Conservation (phyloP, 345 rosid genomes). For the Lagerstroemia speciosa region DNA sequence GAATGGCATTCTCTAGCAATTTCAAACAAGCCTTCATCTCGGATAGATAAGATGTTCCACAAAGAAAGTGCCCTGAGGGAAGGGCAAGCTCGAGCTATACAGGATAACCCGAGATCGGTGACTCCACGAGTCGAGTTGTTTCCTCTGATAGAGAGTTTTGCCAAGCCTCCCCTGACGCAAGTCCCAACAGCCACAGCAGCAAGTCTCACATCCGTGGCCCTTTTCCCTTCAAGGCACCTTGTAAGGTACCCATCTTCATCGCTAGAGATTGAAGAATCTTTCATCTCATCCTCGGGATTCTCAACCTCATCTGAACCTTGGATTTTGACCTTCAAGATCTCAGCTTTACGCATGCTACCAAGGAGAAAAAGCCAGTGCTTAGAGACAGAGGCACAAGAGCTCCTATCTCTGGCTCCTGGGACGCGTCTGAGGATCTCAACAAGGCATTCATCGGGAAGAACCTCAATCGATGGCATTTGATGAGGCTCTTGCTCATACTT, state of each 20-base stretch:
- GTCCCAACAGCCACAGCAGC: slow-evolving; percentile 68
- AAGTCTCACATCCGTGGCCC: slow-evolving; percentile 62
- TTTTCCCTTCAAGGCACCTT: slow-evolving; percentile 65
- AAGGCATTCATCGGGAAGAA: slow-evolving; percentile 74
- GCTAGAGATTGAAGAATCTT: slow-evolving; percentile 14
- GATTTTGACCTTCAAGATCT: slow-evolving; percentile 18
- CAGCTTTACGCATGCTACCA: slow-evolving; percentile 44
- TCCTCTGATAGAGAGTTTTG: slow-evolving; percentile 63
- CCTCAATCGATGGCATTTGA: slow-evolving; percentile 33
- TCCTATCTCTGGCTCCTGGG: slow-evolving; percentile 41
- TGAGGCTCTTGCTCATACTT: slow-evolving; percentile 22
- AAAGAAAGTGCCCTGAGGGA: slow-evolving; percentile 53
- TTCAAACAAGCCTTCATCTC: slow-evolving; percentile 48
- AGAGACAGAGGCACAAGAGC: slow-evolving; percentile 54
- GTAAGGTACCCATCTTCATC: slow-evolving; percentile 50
- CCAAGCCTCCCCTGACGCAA: slow-evolving; percentile 51
- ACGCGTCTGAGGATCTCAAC: slow-evolving; percentile 62
- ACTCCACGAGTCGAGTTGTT: slow-evolving; percentile 39
- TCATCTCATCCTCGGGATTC: slow-evolving; percentile 24
- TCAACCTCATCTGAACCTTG: slow-evolving; percentile 6
- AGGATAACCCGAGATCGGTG: slow-evolving; percentile 47
- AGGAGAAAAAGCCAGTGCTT: slow-evolving; percentile 57
- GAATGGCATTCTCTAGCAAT: slow-evolving; percentile 48
- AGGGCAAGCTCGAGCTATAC: slow-evolving; percentile 53
- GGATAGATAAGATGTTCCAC: slow-evolving; percentile 54